Percentiles rank a stretch among this genome's conserved stretches.
phyloP scores from a whole-genome alignment of 202 grass and related monocot species.

The Carex sylvatica region DNA sequence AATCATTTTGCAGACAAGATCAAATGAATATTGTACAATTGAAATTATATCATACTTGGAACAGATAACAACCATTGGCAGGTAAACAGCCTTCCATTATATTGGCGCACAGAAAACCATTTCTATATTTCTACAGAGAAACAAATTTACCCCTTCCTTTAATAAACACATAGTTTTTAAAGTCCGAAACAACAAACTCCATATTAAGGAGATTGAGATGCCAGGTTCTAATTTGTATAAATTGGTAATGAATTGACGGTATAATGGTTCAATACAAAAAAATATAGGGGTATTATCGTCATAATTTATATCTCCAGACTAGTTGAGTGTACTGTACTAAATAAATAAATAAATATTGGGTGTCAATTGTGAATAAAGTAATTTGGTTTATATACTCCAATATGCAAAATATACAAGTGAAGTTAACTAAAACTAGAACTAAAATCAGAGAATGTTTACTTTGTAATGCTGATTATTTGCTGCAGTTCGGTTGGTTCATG shows the following conservation, averaged over 20 bases:
- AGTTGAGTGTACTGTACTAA: neutral
- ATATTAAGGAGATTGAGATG: neutral
- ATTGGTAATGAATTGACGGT: neutral
- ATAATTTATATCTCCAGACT: no score
- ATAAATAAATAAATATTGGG: neutral
- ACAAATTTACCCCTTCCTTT: neutral
- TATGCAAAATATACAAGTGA: neutral
- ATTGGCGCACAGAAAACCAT: neutral
- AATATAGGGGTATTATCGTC: no score
- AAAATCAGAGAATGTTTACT: slow-evolving; percentile 32
- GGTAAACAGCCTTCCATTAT: neutral
- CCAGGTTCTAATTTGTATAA: neutral
- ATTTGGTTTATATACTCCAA: neutral
- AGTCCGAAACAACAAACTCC: neutral
- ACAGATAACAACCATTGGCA: neutral
- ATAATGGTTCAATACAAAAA: neutral
- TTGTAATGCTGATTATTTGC: slow-evolving; percentile 96
- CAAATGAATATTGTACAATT: slow-evolving; percentile 38
- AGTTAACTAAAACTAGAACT: neutral
- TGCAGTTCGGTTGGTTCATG: slow-evolving; percentile 95
- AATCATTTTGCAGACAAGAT: slow-evolving; percentile 93
- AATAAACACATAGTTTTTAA: neutral
- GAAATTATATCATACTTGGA: neutral
- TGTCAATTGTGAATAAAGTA: neutral
- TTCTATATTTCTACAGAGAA: neutral